Evolutionary conservation across 2,329 filamentous ascomycete species (phyloP), one percentile per base, ranked within the genome.

Genomic region (Bipolaris sorokiniana): DNA sequence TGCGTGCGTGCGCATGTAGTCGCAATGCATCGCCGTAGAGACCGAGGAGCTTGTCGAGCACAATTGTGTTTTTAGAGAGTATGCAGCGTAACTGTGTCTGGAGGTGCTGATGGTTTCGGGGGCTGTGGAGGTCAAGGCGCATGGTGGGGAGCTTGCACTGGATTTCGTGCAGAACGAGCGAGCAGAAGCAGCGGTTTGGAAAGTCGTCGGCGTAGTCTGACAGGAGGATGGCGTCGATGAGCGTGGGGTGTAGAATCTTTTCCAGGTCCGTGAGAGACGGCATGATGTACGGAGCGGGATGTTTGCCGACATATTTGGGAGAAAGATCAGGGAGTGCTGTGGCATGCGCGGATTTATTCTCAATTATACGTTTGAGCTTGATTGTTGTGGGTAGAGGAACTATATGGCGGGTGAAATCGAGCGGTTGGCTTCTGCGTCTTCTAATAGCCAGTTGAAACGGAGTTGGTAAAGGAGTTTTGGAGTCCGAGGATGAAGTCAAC

Each of bases 141-240:
- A 11, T 23, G 26, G 22, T 11, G 13, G 16, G 22, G 6, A 18
- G n/a, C 15, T 18, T n/a, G 34, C 20, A 31, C 22, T 46, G 34
- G 5, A 53, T 26, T 16, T 48, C 44, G 18, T 54, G 26, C 1
- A 54, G 36, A 22, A 48, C 51, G 7, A 54, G 44, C 3, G 51
- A 54, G 18, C 51, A 54, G 28, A 54, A 54, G 20, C 51, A 54
- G 20, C 51, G 40, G 42, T 11, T 36, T n/a, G 18, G 18, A 28
- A 34, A 15, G 16, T 2, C 1, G 4, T 15, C 4, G 3, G 36
- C 28, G 36, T 54, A 54, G 15, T n/a, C 16, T 2, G 44, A 54
- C 3, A 4, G 6, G 3, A n/a, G 34, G 20, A 54, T 54, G 23
- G n/a, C 31, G 22, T 31, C 1, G 34, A 48, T 26, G 15, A 54